Conservation (phyloP, 495 filamentous ascomycete genomes). For the Tuber indicum region DNA sequence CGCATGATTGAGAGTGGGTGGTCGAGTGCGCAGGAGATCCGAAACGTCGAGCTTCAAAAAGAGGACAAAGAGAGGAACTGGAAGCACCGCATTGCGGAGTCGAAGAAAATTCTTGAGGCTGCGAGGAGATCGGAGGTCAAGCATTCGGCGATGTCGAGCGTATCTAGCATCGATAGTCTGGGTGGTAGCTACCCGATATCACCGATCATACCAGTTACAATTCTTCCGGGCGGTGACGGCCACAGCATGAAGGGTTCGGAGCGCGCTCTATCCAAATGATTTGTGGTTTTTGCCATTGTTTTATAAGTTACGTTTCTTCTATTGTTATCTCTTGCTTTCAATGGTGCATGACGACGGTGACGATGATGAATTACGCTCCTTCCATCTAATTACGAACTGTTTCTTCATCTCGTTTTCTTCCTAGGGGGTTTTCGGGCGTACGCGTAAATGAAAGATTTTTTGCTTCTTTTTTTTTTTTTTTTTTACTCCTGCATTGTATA, state of each 20-base stretch:
- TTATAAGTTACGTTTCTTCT: constrained; percentile 12
- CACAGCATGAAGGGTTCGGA: constrained; percentile 28
- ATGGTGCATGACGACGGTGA: constrained; percentile 27
- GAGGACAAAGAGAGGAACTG: constrained; percentile 33
- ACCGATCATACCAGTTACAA: constrained; percentile 21
- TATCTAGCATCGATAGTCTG: constrained; percentile 35
- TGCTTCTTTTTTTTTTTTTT: constrained; percentile 16
- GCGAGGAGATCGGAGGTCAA: constrained; percentile 36
- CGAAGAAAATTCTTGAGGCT: constrained; percentile 38
- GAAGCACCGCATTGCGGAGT: constrained; percentile 36
- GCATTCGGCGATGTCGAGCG: constrained; percentile 33
- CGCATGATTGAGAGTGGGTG: constrained; percentile 37
- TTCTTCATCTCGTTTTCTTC: constrained; percentile 19
- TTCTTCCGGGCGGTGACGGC: constrained; percentile 12
- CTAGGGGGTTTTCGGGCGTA: constrained; percentile 22
- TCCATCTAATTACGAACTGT: constrained; percentile 1
- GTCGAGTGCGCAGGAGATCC: constrained; percentile 41
- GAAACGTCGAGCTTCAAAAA: constrained; percentile 37
- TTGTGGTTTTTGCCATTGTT: constrained; percentile 7
- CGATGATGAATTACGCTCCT: constrained; percentile 24
- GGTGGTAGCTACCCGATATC: constrained; percentile 20
- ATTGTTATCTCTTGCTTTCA: constrained; percentile 12
- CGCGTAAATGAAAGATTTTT: constrained; percentile 14
- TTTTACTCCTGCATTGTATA: constrained; percentile 27
- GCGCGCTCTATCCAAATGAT: constrained; percentile 29